These are phyloP conservation scores for Flaveria floridana DNA, from an alignment of 140 eudicot genomes.

Conservation along the genomic window DNA sequence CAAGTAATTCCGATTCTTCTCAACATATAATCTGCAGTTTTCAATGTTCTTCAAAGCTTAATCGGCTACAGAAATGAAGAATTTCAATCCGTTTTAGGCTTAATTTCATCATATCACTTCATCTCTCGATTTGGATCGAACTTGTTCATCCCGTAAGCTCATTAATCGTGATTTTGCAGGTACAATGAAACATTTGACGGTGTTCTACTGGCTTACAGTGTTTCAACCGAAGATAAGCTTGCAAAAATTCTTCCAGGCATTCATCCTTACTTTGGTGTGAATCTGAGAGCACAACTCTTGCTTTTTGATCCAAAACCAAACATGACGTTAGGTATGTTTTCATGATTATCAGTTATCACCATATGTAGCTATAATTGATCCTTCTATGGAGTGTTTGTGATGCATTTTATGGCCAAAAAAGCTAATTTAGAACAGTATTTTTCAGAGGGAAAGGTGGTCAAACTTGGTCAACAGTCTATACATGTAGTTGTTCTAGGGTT, in stretches of 20 bases:
- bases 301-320: constrained; percentile 84
- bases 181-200: constrained; percentile 79
- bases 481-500: constrained; percentile 86
- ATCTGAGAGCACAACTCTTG: constrained; percentile 51
- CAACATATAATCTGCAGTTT: neutral
- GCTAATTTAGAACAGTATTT: neutral
- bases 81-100: neutral
- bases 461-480: constrained; percentile 60
- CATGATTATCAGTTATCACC: neutral
- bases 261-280: constrained; percentile 69
- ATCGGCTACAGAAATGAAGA: neutral
- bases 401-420: neutral
- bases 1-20: constrained; percentile 49
- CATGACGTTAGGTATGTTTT: constrained; percentile 63
- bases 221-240: constrained; percentile 31
- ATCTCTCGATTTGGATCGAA: neutral
- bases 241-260: constrained; percentile 73
- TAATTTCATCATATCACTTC: neutral
- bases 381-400: neutral
- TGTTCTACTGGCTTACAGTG: constrained; percentile 77
- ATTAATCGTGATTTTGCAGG: constrained; percentile 37
- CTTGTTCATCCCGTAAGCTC: neutral
- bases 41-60: neutral
- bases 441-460: constrained; percentile 88
- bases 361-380: neutral